A percentile compares a stretch with the other conserved stretches of the same genome.
phyloP scores from a whole-genome alignment of 148 eudicot species.

The Hydrangea macrophylla region DNA sequence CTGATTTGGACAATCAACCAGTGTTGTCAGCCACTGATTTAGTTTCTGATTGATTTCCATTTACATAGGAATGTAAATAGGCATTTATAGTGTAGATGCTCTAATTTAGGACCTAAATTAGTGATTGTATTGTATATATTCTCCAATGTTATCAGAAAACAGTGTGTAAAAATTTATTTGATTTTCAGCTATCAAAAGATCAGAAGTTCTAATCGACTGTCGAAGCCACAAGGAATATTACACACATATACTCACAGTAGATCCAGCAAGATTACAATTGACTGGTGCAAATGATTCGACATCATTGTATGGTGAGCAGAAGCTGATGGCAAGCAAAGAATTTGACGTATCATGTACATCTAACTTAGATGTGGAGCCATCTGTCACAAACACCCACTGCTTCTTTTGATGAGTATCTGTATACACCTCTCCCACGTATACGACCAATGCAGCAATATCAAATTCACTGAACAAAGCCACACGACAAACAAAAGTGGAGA shows the following conservation, averaged over 20 bases:
- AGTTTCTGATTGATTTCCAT: too few relatives aligned
- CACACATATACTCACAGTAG: constrained; percentile 50
- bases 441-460: constrained; percentile 71
- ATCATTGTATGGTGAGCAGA: constrained; percentile 48
- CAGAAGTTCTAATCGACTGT: not conserved
- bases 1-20: too few relatives aligned
- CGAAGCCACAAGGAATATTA: not conserved
- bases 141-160: too few relatives aligned
- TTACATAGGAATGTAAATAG: too few relatives aligned
- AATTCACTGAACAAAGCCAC: constrained; percentile 62
- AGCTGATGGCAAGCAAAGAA: constrained; percentile 76
- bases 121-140: too few relatives aligned
- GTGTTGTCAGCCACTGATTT: too few relatives aligned
- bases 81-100: too few relatives aligned
- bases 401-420: constrained; percentile 53
- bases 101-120: too few relatives aligned
- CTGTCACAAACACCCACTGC: constrained; percentile 95
- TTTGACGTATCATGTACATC: constrained; percentile 30
- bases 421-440: constrained; percentile 75
- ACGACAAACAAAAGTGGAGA: constrained; percentile 10
- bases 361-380: constrained; percentile 51
- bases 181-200: not conserved
- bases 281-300: constrained; percentile 53
- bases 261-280: constrained; percentile 68
- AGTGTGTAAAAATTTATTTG: too few relatives aligned